Base-by-base conservation (phyloP, 2,329 filamentous ascomycete genomes). In the Diaporthe vaccinii region DNA sequence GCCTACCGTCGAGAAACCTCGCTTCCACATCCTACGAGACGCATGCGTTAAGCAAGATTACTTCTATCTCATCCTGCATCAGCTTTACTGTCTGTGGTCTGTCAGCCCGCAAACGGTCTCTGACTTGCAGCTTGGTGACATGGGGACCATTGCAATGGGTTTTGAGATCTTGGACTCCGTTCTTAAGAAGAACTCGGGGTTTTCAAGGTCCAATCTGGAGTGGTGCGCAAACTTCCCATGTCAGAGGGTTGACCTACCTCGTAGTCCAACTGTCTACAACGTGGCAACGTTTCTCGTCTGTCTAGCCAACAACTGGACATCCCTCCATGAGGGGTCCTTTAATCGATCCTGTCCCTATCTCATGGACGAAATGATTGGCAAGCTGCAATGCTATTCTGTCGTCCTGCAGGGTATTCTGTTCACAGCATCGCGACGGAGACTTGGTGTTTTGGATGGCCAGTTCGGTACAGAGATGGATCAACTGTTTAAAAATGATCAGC, bases 51-150 rank as follows among this genome's bases (percentile, higher is more conserved):
- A 80, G 0, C 82, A 87, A 6, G 94, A 96, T 80, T 77, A 85
- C 62, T 90, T 93, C 79, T 95, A 93, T 80, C 78, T 95, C 68
- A 85, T 88, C 8, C 80, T 94, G 17, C 93, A 94, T 80, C 92
- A 94, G 79, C 75, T 93, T 2, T 92, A 91, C 81, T 93, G 91
- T 79, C 79, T 89, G 28, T 90, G 89, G 87, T 87, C 86, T 4
- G 74, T 83, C 4, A 80, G 85, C 25, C 31, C 39, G 17, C 34
- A 67, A 10, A 22, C 17, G 9, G 46, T 65, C 14, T 61, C 73
- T 15, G 44, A 20, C 5, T 8, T 70, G 9, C 62, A 31, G 7
- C 14, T 34, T 31, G 44, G 46, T 22, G 17, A 78, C 59, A 65
- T 75, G 49, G 72, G 76, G 3, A 67, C 75, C 7, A 77, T 84